phyloP scores from a whole-genome alignment of 2,329 filamentous ascomycete species.

The Leptographium procerum region DNA sequence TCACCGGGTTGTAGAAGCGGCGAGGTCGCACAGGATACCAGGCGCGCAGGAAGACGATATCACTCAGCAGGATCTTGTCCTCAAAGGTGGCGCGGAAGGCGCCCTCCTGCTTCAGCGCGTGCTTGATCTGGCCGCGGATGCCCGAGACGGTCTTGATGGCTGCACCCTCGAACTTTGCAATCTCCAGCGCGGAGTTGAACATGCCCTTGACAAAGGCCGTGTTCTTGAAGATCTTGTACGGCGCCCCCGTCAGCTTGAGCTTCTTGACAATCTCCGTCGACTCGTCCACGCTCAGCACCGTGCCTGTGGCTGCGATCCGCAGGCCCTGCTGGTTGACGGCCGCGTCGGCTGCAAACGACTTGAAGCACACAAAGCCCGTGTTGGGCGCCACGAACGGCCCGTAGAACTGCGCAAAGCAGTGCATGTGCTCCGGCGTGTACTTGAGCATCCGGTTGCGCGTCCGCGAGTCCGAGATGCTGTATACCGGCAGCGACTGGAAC shows the following conservation, averaged over 20 bases:
- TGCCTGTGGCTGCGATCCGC: slow-evolving; percentile 86
- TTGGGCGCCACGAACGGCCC: slow-evolving; percentile 91
- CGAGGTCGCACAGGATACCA: slow-evolving; percentile 96
- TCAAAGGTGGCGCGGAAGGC: slow-evolving; percentile 96
- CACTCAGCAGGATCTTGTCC: slow-evolving; percentile 93
- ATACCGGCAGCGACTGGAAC: slow-evolving; percentile 86
- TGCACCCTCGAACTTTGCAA: slow-evolving; percentile 96
- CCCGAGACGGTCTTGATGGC: slow-evolving; percentile 94
- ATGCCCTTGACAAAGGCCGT: slow-evolving; percentile 98
- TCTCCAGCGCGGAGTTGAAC: slow-evolving; percentile 87
- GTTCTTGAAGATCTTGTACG: slow-evolving; percentile 99
- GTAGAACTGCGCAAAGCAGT: slow-evolving; percentile 94
- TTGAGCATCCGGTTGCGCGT: slow-evolving; percentile 96
- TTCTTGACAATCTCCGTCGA: slow-evolving; percentile 97
- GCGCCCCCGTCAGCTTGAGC: slow-evolving; percentile 61
- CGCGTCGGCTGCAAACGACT: slow-evolving; percentile 73
- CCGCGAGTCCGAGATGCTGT: slow-evolving; percentile 88
- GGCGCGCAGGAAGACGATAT: slow-evolving; percentile 90
- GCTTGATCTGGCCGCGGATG: slow-evolving; percentile 92
- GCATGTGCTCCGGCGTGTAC: slow-evolving; percentile 98
- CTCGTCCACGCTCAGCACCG: slow-evolving; percentile 88
- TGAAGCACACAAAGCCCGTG: slow-evolving; percentile 88
- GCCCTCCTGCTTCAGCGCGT: slow-evolving; percentile 87
- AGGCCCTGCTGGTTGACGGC: slow-evolving; percentile 53
- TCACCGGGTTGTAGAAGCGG: slow-evolving; percentile 93